Evolutionary conservation across 768 basidiomycete genomes (phyloP).

Genomic region (Trametes cinnabarina): DNA sequence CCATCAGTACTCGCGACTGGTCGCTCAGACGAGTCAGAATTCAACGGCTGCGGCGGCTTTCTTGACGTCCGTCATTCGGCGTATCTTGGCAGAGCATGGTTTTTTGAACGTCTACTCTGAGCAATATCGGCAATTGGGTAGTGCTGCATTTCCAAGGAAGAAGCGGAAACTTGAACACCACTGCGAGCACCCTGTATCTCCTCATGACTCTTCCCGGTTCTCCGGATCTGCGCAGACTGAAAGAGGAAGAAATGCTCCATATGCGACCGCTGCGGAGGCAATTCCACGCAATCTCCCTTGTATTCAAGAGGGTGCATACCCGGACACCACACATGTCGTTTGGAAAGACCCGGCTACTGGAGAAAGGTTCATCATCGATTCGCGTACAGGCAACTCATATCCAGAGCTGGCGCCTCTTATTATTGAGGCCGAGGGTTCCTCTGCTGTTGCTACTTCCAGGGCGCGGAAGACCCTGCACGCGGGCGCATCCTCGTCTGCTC

Average conservation of each 20-base stretch:
- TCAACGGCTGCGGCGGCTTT: slow-evolving; percentile 53
- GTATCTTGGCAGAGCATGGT: slow-evolving; percentile 63
- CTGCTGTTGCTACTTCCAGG: neutral
- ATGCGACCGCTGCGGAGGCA: too few species aligned
- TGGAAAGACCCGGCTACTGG: slow-evolving; percentile 70
- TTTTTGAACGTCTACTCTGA: slow-evolving; percentile 38
- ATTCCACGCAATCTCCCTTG: too few species aligned
- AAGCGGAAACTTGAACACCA: slow-evolving; percentile 39
- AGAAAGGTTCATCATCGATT: slow-evolving; percentile 57
- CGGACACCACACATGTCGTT: slow-evolving; percentile 32
- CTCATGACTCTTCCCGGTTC: too few species aligned
- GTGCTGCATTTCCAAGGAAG: slow-evolving; percentile 46
- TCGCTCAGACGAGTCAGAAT: slow-evolving; percentile 43
- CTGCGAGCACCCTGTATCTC: too few species aligned
- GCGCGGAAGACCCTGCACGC: slow-evolving; percentile 11
- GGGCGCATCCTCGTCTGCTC: neutral
- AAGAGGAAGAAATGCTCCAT: too few species aligned
- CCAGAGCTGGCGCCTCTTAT: slow-evolving; percentile 27
- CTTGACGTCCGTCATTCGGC: slow-evolving; percentile 54
- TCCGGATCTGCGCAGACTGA: too few species aligned
- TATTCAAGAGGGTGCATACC: too few species aligned
- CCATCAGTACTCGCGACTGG: neutral
- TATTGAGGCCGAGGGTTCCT: neutral
- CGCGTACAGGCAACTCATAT: slow-evolving; percentile 68
- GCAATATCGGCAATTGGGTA: slow-evolving; percentile 12